phyloP scores from a whole-genome alignment of 2,329 filamentous ascomycete species.

The Alternaria sp. region DNA sequence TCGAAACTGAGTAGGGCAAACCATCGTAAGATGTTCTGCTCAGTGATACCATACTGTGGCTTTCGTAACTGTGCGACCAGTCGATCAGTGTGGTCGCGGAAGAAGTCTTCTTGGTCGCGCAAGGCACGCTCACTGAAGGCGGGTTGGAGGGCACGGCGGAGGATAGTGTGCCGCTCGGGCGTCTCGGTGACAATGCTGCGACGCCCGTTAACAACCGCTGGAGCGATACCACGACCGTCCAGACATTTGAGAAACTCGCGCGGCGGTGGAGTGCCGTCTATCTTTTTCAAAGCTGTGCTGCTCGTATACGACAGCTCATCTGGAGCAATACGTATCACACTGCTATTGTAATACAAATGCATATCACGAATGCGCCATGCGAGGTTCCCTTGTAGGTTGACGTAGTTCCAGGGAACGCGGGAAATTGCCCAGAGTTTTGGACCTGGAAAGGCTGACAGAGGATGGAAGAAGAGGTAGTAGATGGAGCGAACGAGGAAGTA shows the following conservation, averaged over 20 bases:
- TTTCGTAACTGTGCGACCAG: neutral
- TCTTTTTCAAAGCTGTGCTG: constrained; percentile 6
- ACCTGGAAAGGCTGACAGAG: constrained; percentile 14
- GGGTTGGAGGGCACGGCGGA: constrained; percentile 4
- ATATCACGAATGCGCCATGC: constrained; percentile 6
- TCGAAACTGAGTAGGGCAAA: constrained; percentile 9
- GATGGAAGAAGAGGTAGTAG: constrained; percentile 6
- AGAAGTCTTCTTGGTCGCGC: constrained; percentile 11
- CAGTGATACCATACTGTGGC: neutral
- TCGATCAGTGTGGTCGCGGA: constrained; percentile 2
- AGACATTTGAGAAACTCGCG: constrained; percentile 12
- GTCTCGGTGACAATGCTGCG: constrained; percentile 8
- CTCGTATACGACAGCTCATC: constrained; percentile 11
- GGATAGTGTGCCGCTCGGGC: constrained; percentile 1
- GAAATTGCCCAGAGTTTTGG: constrained; percentile 17
- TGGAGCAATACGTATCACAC: constrained; percentile 7
- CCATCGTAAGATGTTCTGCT: constrained; percentile 8
- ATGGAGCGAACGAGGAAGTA: constrained; percentile 5
- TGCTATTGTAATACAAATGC: constrained; percentile 7
- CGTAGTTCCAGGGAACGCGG: constrained; percentile 9
- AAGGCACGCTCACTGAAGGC: constrained; percentile 8
- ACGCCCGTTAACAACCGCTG: constrained; percentile 3
- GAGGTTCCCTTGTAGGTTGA: constrained; percentile 2
- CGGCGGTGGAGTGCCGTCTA: constrained; percentile 14
- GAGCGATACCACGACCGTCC: constrained; percentile 7